Evolutionary conservation across 2,329 filamentous ascomycete genomes (phyloP).

Genomic region (Fusarium solani-melongenae): DNA sequence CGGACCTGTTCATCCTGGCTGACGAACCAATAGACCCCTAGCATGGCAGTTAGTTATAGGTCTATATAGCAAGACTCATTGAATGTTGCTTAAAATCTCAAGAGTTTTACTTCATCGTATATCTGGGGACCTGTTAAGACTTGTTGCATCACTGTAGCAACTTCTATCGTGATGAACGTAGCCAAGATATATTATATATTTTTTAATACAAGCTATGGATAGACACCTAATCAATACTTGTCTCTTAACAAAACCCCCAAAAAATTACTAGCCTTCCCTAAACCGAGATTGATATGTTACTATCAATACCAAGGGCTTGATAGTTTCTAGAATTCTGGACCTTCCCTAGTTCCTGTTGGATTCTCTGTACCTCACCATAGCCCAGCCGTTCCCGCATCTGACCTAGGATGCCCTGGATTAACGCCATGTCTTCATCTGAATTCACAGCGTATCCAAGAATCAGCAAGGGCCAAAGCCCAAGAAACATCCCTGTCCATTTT

Average conservation of each 20-base stretch:
- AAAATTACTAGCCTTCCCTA: background rate
- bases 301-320: background rate
- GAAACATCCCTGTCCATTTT: constrained; percentile 10
- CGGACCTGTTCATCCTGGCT: background rate
- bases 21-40: background rate
- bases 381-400: background rate
- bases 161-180: no score
- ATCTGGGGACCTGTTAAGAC: no score
- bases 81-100: no score
- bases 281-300: background rate
- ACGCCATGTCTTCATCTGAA: constrained; percentile 1
- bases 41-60: no score
- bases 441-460: constrained; percentile 18
- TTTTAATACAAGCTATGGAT: no score
- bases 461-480: constrained; percentile 21
- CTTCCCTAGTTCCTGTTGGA: background rate
- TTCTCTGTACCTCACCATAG: background rate
- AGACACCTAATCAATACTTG: no score
- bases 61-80: no score
- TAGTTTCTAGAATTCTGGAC: background rate
- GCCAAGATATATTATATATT: no score
- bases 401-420: background rate
- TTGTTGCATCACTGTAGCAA: no score
- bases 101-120: no score
- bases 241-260: no score